Evolutionary conservation across 202 grass and related monocot species (phyloP).

Genomic region (Elaeis oleifera): DNA sequence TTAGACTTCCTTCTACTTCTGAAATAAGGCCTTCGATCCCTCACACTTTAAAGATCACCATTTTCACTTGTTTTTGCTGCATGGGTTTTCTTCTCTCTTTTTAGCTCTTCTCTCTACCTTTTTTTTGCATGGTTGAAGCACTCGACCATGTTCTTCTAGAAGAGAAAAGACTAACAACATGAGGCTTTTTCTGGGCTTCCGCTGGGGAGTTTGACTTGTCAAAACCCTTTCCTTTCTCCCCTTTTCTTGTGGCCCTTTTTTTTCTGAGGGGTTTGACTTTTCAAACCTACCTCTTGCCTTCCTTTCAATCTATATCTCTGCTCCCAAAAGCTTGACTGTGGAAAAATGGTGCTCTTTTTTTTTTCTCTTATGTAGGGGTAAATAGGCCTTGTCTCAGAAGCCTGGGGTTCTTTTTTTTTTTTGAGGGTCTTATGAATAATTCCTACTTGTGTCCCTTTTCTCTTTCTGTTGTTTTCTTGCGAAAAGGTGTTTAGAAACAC

Average conservation of each 20-base stretch:
- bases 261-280: conserved; percentile 10
- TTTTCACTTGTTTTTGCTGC: conserved; percentile 69
- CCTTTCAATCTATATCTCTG: conserved; percentile 19
- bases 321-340: neutral
- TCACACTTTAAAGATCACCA: neutral
- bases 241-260: conserved; percentile 41
- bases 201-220: conserved; percentile 52
- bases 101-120: conserved; percentile 30
- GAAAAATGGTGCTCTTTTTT: conserved; percentile 2
- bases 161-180: conserved; percentile 31
- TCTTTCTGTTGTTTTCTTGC: neutral
- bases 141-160: conserved; percentile 45
- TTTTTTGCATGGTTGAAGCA: conserved; percentile 60
- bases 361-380: too few relatives aligned
- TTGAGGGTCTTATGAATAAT: conserved; percentile 2
- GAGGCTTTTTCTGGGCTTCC: conserved; percentile 30
- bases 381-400: neutral
- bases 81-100: conserved; percentile 33
- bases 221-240: conserved; percentile 42
- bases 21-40: conserved; percentile 34
- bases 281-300: conserved; percentile 40
- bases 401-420: neutral
- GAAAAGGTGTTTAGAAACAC: neutral
- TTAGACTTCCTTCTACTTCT: conserved; percentile 22
- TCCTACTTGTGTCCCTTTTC: neutral